These are phyloP conservation scores for Gastroboletus turbinatus DNA, from an alignment of 1,284 basidiomycete genomes.

Conservation along the genomic window DNA sequence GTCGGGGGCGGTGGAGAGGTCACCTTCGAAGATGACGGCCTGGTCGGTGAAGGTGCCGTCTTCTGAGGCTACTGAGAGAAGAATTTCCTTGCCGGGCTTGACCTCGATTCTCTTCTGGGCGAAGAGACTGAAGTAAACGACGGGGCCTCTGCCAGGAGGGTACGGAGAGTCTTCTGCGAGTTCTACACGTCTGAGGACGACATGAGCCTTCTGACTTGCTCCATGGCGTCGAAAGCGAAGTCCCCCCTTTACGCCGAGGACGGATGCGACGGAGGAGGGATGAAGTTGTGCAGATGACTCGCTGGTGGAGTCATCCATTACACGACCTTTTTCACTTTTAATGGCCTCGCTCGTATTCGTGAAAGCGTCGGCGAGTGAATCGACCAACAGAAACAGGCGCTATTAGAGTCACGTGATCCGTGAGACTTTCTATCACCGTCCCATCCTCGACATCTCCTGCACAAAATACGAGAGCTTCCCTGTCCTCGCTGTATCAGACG, in stretches of 20 bases:
- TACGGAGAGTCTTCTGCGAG: conserved; percentile 44
- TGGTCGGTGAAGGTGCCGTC: conserved; percentile 53
- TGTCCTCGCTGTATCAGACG: too few species aligned
- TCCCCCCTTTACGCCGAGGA: conserved; percentile 54
- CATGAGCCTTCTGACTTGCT: conserved; percentile 57
- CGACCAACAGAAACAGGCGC: background rate
- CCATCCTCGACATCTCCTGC: too few species aligned
- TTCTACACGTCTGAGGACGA: conserved; percentile 56
- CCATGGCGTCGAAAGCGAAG: conserved; percentile 59
- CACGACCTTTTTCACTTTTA: conserved; percentile 7
- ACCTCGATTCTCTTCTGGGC: conserved; percentile 65
- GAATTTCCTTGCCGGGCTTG: conserved; percentile 64
- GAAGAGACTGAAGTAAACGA: conserved; percentile 58
- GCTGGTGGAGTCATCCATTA: conserved; percentile 34
- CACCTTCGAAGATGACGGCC: conserved; percentile 55
- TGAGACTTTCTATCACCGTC: conserved; percentile 4
- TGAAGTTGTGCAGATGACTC: conserved; percentile 23
- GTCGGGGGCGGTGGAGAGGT: conserved; percentile 36
- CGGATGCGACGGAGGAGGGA: conserved; percentile 38
- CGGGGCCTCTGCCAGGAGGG: conserved; percentile 35
- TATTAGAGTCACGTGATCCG: conserved; percentile 19
- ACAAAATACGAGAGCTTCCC: too few species aligned
- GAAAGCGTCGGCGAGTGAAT: background rate
- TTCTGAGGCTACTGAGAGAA: conserved; percentile 52
- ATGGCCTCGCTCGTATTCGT: conserved; percentile 11